These are phyloP conservation scores for Botrytis fragariae DNA, from an alignment of 2,329 filamentous ascomycete species.

Conservation along the genomic window DNA sequence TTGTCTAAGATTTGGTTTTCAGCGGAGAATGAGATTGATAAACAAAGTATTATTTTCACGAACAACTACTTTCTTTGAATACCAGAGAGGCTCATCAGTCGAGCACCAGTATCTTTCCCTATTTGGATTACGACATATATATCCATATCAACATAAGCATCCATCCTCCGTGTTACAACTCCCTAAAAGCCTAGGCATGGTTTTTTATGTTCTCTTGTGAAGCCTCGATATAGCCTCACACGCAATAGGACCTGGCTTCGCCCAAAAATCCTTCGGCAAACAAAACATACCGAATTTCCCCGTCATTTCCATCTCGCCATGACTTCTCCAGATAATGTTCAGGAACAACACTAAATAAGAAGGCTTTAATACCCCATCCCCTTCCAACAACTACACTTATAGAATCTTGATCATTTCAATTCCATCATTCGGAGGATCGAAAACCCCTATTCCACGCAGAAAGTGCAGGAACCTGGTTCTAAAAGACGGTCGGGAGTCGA, in stretches of 20 bases:
- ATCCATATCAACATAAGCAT: not conserved
- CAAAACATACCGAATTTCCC: too few species aligned
- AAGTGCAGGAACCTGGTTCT: not conserved
- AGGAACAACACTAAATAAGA: not conserved
- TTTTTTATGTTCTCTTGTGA: not conserved
- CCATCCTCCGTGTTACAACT: not conserved
- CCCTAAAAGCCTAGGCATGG: not conserved
- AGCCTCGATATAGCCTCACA: not conserved
- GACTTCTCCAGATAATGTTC: fast-evolving
- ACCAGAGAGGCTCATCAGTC: not conserved
- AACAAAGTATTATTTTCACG: not conserved
- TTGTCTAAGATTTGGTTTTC: not conserved
- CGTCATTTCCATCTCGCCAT: not conserved
- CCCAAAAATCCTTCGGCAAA: not conserved
- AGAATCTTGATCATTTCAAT: not conserved
- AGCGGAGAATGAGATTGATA: not conserved
- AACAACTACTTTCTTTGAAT: not conserved
- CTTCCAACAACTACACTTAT: not conserved
- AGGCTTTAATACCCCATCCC: too few species aligned
- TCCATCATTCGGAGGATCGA: not conserved
- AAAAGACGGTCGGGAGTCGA: not conserved
- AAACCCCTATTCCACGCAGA: not conserved
- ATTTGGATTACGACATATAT: not conserved
- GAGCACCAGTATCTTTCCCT: not conserved
- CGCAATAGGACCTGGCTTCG: too few species aligned